Base-by-base conservation (phyloP, 139 green algal species). In the Chlorella sorokiniana region DNA sequence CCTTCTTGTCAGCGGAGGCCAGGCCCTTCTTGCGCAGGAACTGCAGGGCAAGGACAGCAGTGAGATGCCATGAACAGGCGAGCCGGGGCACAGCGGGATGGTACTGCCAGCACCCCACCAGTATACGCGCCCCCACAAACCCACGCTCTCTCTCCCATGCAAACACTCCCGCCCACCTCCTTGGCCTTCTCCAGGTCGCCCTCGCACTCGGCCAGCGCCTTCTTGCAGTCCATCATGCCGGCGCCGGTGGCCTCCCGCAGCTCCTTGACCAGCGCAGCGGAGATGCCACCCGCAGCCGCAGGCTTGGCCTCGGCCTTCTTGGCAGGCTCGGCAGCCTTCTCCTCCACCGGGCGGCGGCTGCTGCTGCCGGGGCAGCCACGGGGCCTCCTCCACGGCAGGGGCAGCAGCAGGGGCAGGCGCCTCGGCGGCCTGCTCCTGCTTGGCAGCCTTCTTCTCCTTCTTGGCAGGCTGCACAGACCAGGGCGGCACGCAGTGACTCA, bases 171-270 rank as follows among this genome's bases (percentile, higher is more conserved):
- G 25, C 77, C 44, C 86, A 93, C 89, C 90, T 97, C 94, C 14
- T 81, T 86, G 29, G 96, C 96, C 62, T 88, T 81, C 38, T 97
- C 91, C 5, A 96, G 70, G 87, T 99, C 93, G 4, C 94, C 94
- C 11, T 71, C 73, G 83, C 84, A 92, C 89, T 99, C 93, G 0
- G 77, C 73, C 69, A 99, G 91, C 29, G 96, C 96, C 88, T 98
- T 98, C 92, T 99, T 99, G 96, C 96, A 99, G 87, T 98, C 96
- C 96, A 99, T 99, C 96, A 99, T 99, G 87, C 96, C 96, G 0
- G 96, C 92, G 44, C 94, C 93, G 16, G 81, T 91, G 71, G 81
- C 69, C 38, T 95, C 90, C 78, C 96, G 94, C 80, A 99, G 94
- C 52, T 87, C 78, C 88, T 98, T 97, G 38, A 98, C 96, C 18